Evolutionary conservation across 2,329 filamentous ascomycete species (phyloP).

Genomic region (Fusarium abutilonis): DNA sequence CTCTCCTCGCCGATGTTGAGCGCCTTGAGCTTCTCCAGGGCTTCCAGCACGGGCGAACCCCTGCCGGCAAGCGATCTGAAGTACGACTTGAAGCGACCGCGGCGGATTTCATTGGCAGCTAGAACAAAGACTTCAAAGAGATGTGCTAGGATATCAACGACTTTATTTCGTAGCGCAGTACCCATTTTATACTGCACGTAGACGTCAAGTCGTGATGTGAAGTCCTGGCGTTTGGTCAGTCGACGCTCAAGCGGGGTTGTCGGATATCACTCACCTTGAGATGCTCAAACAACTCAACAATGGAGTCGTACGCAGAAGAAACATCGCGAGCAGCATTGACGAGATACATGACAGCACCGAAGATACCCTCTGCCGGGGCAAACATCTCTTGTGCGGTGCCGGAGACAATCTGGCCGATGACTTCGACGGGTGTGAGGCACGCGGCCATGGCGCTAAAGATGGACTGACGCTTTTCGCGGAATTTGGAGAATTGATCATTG

Average conservation of each 20-base stretch:
- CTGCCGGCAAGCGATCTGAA: conserved; percentile 54
- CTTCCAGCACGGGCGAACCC: conserved; percentile 53
- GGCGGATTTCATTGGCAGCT: conserved; percentile 54
- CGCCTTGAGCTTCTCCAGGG: conserved; percentile 53
- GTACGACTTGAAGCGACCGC: conserved; percentile 55
- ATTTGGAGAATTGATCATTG: conserved; percentile 51
- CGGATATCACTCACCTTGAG: conserved; percentile 47
- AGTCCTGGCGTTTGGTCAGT: conserved; percentile 47
- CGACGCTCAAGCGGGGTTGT: conserved; percentile 26
- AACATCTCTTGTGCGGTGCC: conserved; percentile 53
- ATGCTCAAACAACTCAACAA: conserved; percentile 56
- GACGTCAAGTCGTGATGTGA: conserved; percentile 54
- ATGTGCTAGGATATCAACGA: conserved; percentile 55
- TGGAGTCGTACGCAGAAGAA: conserved; percentile 57
- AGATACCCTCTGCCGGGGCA: conserved; percentile 54
- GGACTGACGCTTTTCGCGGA: conserved; percentile 49
- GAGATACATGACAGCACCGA: conserved; percentile 55
- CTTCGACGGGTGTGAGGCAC: conserved; percentile 52
- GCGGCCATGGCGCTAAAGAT: conserved; percentile 50
- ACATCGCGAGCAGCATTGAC: conserved; percentile 58
- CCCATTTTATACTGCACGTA: conserved; percentile 55
- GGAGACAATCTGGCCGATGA: conserved; percentile 52
- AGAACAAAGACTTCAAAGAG: conserved; percentile 58
- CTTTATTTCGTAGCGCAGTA: conserved; percentile 51
- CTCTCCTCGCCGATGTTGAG: conserved; percentile 55